Base-by-base conservation (phyloP, 345 rosid genomes). In the Brassica carinata region DNA sequence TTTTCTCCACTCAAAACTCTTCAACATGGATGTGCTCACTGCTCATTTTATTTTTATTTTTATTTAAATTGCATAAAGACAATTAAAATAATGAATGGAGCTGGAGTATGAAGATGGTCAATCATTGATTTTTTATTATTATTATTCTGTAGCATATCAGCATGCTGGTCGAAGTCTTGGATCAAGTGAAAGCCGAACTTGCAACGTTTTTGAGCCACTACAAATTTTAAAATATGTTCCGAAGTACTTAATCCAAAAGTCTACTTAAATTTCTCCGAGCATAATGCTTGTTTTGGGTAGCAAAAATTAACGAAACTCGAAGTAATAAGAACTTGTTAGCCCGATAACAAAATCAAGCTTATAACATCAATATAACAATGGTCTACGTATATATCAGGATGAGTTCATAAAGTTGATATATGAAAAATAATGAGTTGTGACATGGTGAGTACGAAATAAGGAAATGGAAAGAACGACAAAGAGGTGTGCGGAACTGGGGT, bases 401-500 rank as follows among this genome's bases (percentile, higher is more conserved):
- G 40, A 8, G 40, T 36, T 40, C 48, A 40, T 40, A 40, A 40
- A 9, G 48, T 40, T 40, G 48, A 40, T 9, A 40, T 40, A 40
- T 40, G 3, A 40, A 40, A 40, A 7, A 57, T 38, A 65, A 34
- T 34, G 36, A 72, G 48, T 55, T n/a, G 71, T 48, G 65, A 63
- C 36, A 33, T 51, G 81, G 65, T 79, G 77, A 73, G 78, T 73
- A 73, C 69, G 78, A 73, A 67, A 67, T 43, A 67, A 40, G 78
- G 74, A 67, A 45, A 79, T 73, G 73, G 73, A 68, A 73, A 73
- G 78, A 79, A 73, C 74, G 74, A 73, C 82, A 79, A 73, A 59
- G 82, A 73, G 30, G 82, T 73, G 74, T 67, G 82, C 64, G 64
- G 84, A 82, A 80, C 78, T 74, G 75, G 80, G 82, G 76, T 78